Evolutionary conservation across 2,329 filamentous ascomycete genomes (phyloP).

Genomic region (Orbilia quercus): DNA sequence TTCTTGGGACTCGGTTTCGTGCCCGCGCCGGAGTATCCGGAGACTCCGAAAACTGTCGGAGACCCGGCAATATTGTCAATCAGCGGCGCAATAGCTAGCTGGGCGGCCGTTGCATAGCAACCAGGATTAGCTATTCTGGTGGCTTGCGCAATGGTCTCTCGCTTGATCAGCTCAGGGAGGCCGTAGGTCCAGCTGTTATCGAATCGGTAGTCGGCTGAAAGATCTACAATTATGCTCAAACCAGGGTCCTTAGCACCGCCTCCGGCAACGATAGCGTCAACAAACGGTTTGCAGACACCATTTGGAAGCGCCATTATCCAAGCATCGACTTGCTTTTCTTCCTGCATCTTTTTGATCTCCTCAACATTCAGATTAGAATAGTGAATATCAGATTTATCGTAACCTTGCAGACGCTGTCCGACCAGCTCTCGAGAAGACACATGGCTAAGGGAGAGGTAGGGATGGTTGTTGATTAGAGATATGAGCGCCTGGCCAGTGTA

Average conservation of each 20-base stretch:
- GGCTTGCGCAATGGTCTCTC: slow-evolving; percentile 79
- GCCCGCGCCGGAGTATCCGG: slow-evolving; percentile 92
- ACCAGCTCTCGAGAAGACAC: slow-evolving; percentile 93
- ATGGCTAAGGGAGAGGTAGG: slow-evolving; percentile 86
- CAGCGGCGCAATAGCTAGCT: slow-evolving; percentile 86
- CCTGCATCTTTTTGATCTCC: slow-evolving; percentile 85
- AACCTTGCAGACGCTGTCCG: slow-evolving; percentile 87
- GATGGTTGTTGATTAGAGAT: slow-evolving; percentile 85
- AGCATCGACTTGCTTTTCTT: slow-evolving; percentile 85
- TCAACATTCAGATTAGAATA: slow-evolving; percentile 92
- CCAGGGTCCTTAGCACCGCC: slow-evolving; percentile 62
- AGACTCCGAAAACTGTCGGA: slow-evolving; percentile 88
- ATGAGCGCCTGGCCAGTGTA: slow-evolving; percentile 95
- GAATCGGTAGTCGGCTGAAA: slow-evolving; percentile 97
- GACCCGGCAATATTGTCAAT: slow-evolving; percentile 80
- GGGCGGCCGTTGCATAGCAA: slow-evolving; percentile 93
- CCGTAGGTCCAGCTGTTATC: slow-evolving; percentile 87
- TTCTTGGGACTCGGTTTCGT: slow-evolving; percentile 96
- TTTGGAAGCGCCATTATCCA: slow-evolving; percentile 99
- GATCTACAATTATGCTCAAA: slow-evolving; percentile 84
- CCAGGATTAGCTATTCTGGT: slow-evolving; percentile 91
- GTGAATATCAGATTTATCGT: slow-evolving; percentile 84
- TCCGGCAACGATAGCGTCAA: slow-evolving; percentile 83
- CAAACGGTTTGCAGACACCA: slow-evolving; percentile 90
- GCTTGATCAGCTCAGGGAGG: slow-evolving; percentile 83